Base-by-base conservation (phyloP, 495 filamentous ascomycete genomes). In the Lophium mytilinum region DNA sequence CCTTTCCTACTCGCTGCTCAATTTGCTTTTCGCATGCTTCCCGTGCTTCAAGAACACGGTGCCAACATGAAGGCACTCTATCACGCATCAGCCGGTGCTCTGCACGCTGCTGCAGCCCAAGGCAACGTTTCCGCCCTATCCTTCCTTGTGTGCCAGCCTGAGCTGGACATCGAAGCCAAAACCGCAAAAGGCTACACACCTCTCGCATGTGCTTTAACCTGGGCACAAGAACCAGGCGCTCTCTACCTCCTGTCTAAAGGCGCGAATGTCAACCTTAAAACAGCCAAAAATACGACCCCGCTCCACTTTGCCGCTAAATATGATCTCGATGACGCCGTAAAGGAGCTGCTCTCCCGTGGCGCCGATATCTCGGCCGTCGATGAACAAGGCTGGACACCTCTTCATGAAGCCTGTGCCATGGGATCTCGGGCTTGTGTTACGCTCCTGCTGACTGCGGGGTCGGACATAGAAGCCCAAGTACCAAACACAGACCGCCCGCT, bases 141-240 rank as follows among this genome's bases (percentile, higher is more conserved):
- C 19, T 42, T 51, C 19, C 37, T 60, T 7, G 21, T 60, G 24
- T 30, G 24, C 6, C 37, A 52, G 5, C 18, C 30, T 21, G 52
- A 35, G 6, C 18, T 55, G 34, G 37, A 60, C 46, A 60, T 60
- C 17, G 52, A 60, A 17, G 52, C 24, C 11, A 4, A 50, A 17
- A 56, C 52, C 7, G 52, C 50, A 19, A 51, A 55, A 40, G 52
- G 50, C 4, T 56, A 60, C 24, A 50, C 52, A 1, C 52, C 57
- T 12, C 57, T 60, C 37, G 57, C 52, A 2, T 60, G 52, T 47
- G 57, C 57, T 6, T 24, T 60, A 40, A 56, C 46, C n/a, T 60
- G 52, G 52, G 52, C 15, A 14, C 52, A 55, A 15, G 52, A 55
- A 50, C 46, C 50, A 0, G 46, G 52, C 9, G 57, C 52, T 9